Base-by-base conservation (phyloP, 1,284 basidiomycete species). In the Cerrena zonata region DNA sequence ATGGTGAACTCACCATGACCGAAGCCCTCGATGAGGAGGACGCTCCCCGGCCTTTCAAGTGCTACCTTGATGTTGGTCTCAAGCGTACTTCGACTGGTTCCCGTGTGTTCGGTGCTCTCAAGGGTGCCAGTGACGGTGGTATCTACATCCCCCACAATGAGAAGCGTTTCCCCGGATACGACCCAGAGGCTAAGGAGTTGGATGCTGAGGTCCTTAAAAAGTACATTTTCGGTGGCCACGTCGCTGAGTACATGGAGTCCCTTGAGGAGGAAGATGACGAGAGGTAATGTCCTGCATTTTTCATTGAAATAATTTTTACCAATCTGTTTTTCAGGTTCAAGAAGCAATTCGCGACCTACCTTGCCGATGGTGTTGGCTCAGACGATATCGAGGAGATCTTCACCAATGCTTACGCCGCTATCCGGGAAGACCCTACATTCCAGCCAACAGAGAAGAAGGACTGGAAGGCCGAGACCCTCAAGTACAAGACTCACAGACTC, bases 191-290 rank as follows among this genome's bases (percentile, higher is more conserved):
- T 71, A 99, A 99, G 82, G 77, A 89, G 72, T 81, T 99, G 58
- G 94, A 99, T 63, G 86, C 90, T 50, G 96, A 99, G 70, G 84
- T 89, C 45, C 78, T 99, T 63, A 93, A 95, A 71, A 94, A 94
- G 76, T 99, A 99, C 80, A 99, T 99, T 72, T 93, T 83, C 66
- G 95, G 94, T 71, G 94, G 94, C 50, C 94, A 99, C 72, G 87
- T 99, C 55, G 92, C 96, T 56, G 96, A 99, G 75, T 99, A 98
- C 82, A 99, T 99, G 96, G 93, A 99, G 77, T 89, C 86, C 47
- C 79, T 99, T 54, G 96, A 99, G 77, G 96, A 99, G 82, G 96
- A 99, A 77, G 96, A 99, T 70, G 96, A 98, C 67, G 88, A 91
- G 53, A 61, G 65, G 54, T 59, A 55, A n/a, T 59, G 54, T 54